Evolutionary conservation across 179 eudicot species (phyloP).

Genomic region (Drosera spatulata): DNA sequence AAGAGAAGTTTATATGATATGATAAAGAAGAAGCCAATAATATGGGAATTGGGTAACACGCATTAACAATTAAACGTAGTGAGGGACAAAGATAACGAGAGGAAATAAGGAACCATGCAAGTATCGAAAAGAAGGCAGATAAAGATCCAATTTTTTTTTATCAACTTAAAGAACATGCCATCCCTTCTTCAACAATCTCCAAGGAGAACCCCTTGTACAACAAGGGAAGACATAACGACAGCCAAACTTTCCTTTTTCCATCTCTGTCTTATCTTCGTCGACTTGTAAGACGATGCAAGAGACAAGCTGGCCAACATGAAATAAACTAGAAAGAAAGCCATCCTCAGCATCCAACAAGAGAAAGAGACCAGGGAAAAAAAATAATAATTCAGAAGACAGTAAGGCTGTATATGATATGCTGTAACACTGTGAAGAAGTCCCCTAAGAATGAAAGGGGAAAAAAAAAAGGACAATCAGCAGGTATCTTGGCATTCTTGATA

Average conservation of each 20-base stretch:
- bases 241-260: conserved; percentile 77
- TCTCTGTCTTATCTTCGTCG: conserved; percentile 80
- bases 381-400: neutral
- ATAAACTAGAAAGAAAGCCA: conserved; percentile 51
- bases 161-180: conserved; percentile 41
- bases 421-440: neutral
- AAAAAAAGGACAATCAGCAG: too few species aligned
- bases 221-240: conserved; percentile 74
- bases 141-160: neutral
- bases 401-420: neutral
- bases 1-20: too few species aligned
- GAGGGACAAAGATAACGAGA: neutral
- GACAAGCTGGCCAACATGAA: conserved; percentile 81
- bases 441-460: too few species aligned
- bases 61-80: too few species aligned
- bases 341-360: conserved; percentile 34
- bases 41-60: too few species aligned
- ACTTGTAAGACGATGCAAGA: conserved; percentile 70
- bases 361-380: neutral
- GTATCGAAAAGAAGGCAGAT: neutral
- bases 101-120: neutral
- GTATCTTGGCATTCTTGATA: too few species aligned
- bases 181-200: conserved; percentile 90
- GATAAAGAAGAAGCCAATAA: too few species aligned
- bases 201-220: conserved; percentile 69